A percentile compares a stretch with the other conserved stretches of the same genome.
phyloP scores from a whole-genome alignment of 768 basidiomycete species.

The Pulveroboletus sp. region DNA sequence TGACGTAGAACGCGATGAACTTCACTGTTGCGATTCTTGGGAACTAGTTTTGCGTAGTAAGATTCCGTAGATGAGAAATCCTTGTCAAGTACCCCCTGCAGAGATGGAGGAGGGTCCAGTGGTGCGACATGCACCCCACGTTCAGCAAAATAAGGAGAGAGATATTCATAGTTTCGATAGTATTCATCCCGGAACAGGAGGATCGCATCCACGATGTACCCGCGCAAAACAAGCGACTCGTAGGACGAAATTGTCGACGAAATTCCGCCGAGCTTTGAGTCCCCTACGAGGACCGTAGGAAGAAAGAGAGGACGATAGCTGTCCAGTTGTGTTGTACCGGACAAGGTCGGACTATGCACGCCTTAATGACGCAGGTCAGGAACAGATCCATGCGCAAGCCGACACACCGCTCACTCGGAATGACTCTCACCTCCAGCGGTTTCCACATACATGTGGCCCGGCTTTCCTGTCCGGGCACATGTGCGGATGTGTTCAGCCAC shows the following conservation, averaged over 20 bases:
- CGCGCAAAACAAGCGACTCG: constrained; percentile 87
- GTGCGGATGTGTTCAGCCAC: constrained; percentile 60
- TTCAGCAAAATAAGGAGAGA: constrained; percentile 75
- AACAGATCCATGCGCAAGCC: not conserved
- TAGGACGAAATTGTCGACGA: constrained; percentile 91
- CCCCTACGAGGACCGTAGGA: constrained; percentile 84
- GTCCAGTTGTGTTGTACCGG: constrained; percentile 81
- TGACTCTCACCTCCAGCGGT: constrained; percentile 88
- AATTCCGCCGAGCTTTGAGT: constrained; percentile 90
- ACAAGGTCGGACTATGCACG: constrained; percentile 86
- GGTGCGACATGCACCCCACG: constrained; percentile 56
- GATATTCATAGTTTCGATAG: constrained; percentile 85
- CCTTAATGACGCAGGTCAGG: constrained; percentile 46
- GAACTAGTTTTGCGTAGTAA: constrained; percentile 65
- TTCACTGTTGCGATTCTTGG: constrained; percentile 32
- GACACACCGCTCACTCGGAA: constrained; percentile 9
- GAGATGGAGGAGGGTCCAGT: constrained; percentile 58
- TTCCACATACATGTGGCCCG: constrained; percentile 77
- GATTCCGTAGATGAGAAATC: constrained; percentile 55
- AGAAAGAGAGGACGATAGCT: constrained; percentile 84
- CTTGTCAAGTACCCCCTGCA: constrained; percentile 38
- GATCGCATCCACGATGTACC: constrained; percentile 84
- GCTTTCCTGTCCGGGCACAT: constrained; percentile 39
- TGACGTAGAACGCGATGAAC: constrained; percentile 50
- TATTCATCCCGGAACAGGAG: constrained; percentile 83